Conservation (phyloP, 345 rosid genomes). For the Rhizophora apiculata region DNA sequence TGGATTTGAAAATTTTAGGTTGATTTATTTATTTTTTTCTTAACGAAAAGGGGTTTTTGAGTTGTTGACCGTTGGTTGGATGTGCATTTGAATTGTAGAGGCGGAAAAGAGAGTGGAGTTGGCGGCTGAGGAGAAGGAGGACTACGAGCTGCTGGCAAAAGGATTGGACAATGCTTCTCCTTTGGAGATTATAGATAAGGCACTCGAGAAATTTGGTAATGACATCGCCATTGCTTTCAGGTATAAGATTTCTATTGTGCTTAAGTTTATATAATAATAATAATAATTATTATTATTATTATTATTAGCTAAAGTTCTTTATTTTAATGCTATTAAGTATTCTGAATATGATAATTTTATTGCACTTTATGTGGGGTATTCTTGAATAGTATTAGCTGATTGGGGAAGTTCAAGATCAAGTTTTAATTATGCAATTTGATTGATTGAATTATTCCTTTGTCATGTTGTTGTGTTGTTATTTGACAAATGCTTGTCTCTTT, state of each 20-base stretch:
- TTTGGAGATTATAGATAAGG: slow-evolving; percentile 85
- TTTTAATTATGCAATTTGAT: not conserved
- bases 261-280: not conserved
- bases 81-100: slow-evolving; percentile 34
- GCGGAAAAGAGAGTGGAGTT: slow-evolving; percentile 48
- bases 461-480: not conserved
- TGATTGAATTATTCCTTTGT: not conserved
- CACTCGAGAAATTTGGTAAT: slow-evolving; percentile 71
- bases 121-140: slow-evolving; percentile 29
- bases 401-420: not conserved
- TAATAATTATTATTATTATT: not conserved
- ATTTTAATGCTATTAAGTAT: too few relatives aligned
- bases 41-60: not conserved
- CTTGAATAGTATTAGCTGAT: too few relatives aligned
- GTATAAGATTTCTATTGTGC: slow-evolving; percentile 24
- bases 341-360: too few relatives aligned
- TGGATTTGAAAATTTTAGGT: not conserved
- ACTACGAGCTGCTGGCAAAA: slow-evolving; percentile 56
- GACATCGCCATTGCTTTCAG: slow-evolving; percentile 95
- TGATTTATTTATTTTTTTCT: too few relatives aligned
- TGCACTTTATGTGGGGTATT: too few relatives aligned
- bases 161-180: slow-evolving; percentile 71
- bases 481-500: too few relatives aligned
- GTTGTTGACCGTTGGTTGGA: not conserved
- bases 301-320: not conserved